Percentiles rank a stretch among this genome's conserved stretches.
Evolutionary conservation across 2,329 filamentous ascomycete genomes (phyloP).

Genomic region (Bipolaris oryzae): DNA sequence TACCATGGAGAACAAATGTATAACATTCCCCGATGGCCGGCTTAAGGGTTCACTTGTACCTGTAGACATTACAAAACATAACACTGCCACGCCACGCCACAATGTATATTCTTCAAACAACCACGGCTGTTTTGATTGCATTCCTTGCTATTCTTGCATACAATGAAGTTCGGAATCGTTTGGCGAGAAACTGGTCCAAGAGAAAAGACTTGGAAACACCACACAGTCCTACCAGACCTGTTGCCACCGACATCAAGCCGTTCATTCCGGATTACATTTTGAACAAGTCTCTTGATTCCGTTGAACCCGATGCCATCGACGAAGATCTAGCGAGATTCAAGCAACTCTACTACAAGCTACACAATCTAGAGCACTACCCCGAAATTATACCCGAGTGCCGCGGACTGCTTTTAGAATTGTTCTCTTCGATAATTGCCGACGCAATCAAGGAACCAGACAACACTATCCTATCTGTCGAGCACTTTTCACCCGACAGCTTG

Average conservation of each 20-base stretch:
- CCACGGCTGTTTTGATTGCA: slow-evolving; percentile 26
- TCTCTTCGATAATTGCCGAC: slow-evolving; percentile 43
- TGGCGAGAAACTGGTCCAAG: slow-evolving; percentile 21
- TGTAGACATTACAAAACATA: neutral
- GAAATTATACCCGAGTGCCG: slow-evolving; percentile 45
- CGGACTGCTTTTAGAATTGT: slow-evolving; percentile 42
- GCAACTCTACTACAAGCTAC: slow-evolving; percentile 50
- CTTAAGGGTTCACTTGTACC: neutral
- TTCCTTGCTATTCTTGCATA: slow-evolving; percentile 30
- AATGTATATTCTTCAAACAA: slow-evolving; percentile 32
- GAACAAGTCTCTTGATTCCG: neutral
- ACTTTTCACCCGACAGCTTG: slow-evolving; percentile 36
- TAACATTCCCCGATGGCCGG: neutral
- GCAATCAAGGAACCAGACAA: slow-evolving; percentile 16
- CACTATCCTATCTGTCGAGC: slow-evolving; percentile 41
- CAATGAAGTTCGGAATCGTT: slow-evolving; percentile 20
- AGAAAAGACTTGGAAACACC: slow-evolving; percentile 25
- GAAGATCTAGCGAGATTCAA: slow-evolving; percentile 30
- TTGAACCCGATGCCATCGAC: neutral
- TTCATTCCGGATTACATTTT: neutral
- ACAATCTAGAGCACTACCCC: slow-evolving; percentile 49
- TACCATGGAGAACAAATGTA: neutral
- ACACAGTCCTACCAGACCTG: slow-evolving; percentile 15
- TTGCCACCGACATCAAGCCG: slow-evolving; percentile 1
- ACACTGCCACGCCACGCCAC: neutral